Evolutionary conservation across 1,284 basidiomycete species (phyloP).

Genomic region (Ganoderma lingzhi): DNA sequence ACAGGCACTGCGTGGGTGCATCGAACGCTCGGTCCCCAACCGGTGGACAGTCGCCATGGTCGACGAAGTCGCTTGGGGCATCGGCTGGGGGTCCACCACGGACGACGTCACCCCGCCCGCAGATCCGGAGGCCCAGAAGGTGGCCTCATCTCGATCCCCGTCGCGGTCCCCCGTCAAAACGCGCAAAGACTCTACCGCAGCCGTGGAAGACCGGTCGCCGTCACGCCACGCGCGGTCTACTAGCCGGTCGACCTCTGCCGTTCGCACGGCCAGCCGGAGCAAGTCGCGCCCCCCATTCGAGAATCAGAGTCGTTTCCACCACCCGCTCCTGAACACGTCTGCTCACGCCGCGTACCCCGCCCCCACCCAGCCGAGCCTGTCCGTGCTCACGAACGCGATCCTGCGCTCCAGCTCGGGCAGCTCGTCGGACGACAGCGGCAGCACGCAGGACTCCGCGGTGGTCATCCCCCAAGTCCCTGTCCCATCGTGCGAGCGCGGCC

Average conservation of each 20-base stretch:
- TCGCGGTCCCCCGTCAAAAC: conserved; percentile 33
- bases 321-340: conserved; percentile 29
- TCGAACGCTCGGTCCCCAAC: conserved; percentile 63
- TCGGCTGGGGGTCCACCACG: conserved; percentile 72
- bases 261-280: conserved; percentile 38
- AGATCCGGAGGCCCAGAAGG: conserved; percentile 21
- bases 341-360: conserved; percentile 26
- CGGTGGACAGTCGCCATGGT: conserved; percentile 84
- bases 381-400: conserved; percentile 37
- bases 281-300: conserved; percentile 36
- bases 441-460: conserved; percentile 41
- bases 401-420: conserved; percentile 37
- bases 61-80: conserved; percentile 81
- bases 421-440: conserved; percentile 40
- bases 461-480: conserved; percentile 38
- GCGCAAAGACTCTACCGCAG: conserved; percentile 22
- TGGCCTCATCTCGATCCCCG: conserved; percentile 31
- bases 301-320: conserved; percentile 19
- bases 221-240: conserved; percentile 32
- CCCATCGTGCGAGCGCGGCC: conserved; percentile 32
- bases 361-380: conserved; percentile 34
- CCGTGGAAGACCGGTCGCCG: conserved; percentile 38
- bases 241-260: conserved; percentile 37
- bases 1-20: conserved; percentile 77
- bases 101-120: conserved; percentile 47